phyloP scores from a whole-genome alignment of 2,329 filamentous ascomycete species.

The Colletotrichum eleusines region DNA sequence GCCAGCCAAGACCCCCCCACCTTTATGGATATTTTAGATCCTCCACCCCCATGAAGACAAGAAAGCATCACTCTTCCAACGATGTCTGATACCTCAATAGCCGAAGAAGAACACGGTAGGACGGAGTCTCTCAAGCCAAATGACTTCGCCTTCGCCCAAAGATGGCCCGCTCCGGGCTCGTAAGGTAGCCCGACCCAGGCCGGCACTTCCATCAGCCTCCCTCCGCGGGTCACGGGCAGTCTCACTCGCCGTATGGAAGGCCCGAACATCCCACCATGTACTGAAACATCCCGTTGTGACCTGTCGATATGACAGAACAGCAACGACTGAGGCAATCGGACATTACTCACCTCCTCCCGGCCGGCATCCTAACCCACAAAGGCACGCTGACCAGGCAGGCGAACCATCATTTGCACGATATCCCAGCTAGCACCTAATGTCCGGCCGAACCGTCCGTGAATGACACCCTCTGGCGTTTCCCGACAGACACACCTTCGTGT shows the following conservation, averaged over 20 bases:
- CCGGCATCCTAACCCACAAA: background rate
- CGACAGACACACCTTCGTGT: background rate
- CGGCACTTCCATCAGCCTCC: background rate
- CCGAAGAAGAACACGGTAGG: background rate
- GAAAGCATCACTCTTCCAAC: background rate
- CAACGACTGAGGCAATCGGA: background rate
- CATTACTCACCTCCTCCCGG: background rate
- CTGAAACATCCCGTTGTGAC: slow-evolving; percentile 18
- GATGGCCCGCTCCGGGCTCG: background rate
- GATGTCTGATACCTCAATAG: background rate
- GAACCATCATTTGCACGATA: background rate
- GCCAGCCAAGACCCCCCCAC: background rate
- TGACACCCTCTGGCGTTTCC: background rate
- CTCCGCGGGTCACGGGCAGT: slow-evolving; percentile 1
- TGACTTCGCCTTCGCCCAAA: background rate
- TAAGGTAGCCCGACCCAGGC: background rate
- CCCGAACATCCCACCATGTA: background rate
- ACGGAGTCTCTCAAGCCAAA: background rate
- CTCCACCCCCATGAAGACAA: background rate
- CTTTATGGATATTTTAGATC: background rate
- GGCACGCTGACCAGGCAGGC: background rate
- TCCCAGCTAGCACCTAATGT: background rate
- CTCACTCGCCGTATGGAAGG: background rate
- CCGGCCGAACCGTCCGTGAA: background rate
- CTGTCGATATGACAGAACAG: slow-evolving; percentile 22